phyloP scores from a whole-genome alignment of 345 rosid genomes.

The Physaria fendleri region DNA sequence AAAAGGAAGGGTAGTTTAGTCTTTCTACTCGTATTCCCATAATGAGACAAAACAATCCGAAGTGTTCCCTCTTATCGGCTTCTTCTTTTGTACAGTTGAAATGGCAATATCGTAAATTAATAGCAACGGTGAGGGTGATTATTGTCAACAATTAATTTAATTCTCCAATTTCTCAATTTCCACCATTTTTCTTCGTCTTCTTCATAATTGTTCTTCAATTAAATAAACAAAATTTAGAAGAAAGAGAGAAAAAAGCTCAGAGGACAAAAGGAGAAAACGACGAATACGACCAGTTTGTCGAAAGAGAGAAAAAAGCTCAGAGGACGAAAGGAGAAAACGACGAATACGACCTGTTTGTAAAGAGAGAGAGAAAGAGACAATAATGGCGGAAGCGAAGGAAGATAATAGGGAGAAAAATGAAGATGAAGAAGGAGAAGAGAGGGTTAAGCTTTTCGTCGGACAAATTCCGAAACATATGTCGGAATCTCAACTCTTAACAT shows the following conservation, averaged over 20 bases:
- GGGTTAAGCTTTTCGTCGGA: conserved; percentile 97
- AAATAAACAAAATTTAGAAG: conserved; percentile 18
- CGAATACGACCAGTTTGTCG: conserved; percentile 24
- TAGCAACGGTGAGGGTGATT: conserved; percentile 8
- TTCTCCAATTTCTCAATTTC: conserved; percentile 46
- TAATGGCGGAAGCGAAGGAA: conserved; percentile 62
- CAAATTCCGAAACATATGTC: conserved; percentile 98
- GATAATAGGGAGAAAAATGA: conserved; percentile 33
- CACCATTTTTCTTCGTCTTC: conserved; percentile 34
- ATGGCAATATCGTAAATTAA: conserved; percentile 41
- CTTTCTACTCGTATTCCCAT: not conserved
- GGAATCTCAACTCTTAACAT: conserved; percentile 76
- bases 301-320: conserved; percentile 22
- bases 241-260: conserved; percentile 11
- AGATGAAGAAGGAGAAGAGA: conserved; percentile 74
- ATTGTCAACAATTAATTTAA: conserved; percentile 31
- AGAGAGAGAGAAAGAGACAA: conserved; percentile 35
- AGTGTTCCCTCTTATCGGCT: conserved; percentile 29
- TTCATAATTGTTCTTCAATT: conserved; percentile 18
- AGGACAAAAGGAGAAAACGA: conserved; percentile 28
- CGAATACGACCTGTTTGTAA: conserved; percentile 24
- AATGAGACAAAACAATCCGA: conserved; percentile 27
- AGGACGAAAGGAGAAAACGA: conserved; percentile 27
- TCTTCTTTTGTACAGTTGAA: conserved; percentile 40
- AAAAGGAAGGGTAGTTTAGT: conserved; percentile 25